phyloP scores from a whole-genome alignment of 1,284 basidiomycete species.

The Microbotryomycetes sp. region DNA sequence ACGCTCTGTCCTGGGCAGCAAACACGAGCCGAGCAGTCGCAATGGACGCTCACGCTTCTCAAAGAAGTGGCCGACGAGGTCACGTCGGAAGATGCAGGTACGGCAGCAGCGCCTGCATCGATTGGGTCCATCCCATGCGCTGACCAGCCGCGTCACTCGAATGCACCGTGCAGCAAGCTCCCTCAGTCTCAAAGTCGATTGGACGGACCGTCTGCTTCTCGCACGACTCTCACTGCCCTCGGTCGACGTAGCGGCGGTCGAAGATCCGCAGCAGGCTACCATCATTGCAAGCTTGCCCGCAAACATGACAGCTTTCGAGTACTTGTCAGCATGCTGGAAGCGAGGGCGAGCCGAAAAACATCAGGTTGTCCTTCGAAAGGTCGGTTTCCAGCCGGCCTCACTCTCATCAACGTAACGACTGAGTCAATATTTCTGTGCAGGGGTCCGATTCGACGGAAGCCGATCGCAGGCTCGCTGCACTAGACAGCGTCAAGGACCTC shows the following conservation, averaged over 20 bases:
- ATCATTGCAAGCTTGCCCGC: slow-evolving; percentile 70
- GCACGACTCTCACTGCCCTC: slow-evolving; percentile 71
- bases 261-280: slow-evolving; percentile 70
- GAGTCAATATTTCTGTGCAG: neutral
- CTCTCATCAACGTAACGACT: too few species aligned
- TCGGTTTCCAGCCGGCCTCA: slow-evolving; percentile 36
- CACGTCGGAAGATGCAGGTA: slow-evolving; percentile 55
- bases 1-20: slow-evolving; percentile 46
- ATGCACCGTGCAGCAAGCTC: neutral
- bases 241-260: slow-evolving; percentile 65
- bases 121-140: slow-evolving; percentile 38
- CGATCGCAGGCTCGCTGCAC: slow-evolving; percentile 48
- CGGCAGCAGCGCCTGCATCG: slow-evolving; percentile 34
- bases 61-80: slow-evolving; percentile 69
- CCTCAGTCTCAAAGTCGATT: slow-evolving; percentile 47
- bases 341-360: slow-evolving; percentile 53
- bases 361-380: slow-evolving; percentile 58
- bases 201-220: slow-evolving; percentile 70
- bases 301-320: slow-evolving; percentile 80
- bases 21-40: slow-evolving; percentile 58
- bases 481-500: slow-evolving; percentile 68
- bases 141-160: slow-evolving; percentile 30
- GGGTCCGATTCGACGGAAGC: slow-evolving; percentile 17
- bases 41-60: slow-evolving; percentile 73
- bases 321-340: slow-evolving; percentile 86